These are phyloP conservation scores for Trichoderma gracile DNA, from an alignment of 2,329 filamentous ascomycete species.

Conservation along the genomic window DNA sequence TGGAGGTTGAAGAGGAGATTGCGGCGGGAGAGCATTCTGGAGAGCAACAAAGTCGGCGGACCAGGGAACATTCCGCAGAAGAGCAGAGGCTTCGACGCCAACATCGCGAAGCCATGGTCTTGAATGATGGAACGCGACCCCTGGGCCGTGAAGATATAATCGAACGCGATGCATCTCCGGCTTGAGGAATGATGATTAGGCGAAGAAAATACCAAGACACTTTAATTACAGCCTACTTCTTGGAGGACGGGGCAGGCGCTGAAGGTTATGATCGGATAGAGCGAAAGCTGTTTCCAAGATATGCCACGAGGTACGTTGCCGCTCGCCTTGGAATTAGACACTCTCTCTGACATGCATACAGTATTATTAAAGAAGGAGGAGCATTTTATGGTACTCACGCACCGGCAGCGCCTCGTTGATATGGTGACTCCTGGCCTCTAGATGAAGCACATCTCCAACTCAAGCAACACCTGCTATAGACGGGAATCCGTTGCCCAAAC, in stretches of 20 bases:
- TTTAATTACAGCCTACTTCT: background rate
- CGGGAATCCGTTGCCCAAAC: no score
- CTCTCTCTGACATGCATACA: background rate
- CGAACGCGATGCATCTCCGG: constrained; percentile 44
- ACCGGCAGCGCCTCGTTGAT: no score
- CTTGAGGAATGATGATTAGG: background rate
- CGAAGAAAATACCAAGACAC: background rate
- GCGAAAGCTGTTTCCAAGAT: background rate
- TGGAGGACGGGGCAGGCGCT: no score
- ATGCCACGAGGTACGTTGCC: background rate
- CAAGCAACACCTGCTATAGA: no score
- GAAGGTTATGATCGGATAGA: no score
- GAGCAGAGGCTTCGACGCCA: constrained; percentile 74
- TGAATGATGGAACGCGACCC: constrained; percentile 80
- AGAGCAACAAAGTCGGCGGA: constrained; percentile 37
- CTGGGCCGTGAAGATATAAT: constrained; percentile 77
- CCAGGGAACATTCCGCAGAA: constrained; percentile 57
- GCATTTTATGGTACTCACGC: no score
- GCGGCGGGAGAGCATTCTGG: constrained; percentile 29
- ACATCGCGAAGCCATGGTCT: constrained; percentile 84
- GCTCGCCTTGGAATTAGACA: background rate
- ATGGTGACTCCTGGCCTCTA: no score
- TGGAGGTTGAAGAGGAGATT: constrained; percentile 38
- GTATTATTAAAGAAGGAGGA: background rate
- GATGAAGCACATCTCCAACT: no score